phyloP scores from a whole-genome alignment of 495 filamentous ascomycete genomes.

The Pyronema domesticum region DNA sequence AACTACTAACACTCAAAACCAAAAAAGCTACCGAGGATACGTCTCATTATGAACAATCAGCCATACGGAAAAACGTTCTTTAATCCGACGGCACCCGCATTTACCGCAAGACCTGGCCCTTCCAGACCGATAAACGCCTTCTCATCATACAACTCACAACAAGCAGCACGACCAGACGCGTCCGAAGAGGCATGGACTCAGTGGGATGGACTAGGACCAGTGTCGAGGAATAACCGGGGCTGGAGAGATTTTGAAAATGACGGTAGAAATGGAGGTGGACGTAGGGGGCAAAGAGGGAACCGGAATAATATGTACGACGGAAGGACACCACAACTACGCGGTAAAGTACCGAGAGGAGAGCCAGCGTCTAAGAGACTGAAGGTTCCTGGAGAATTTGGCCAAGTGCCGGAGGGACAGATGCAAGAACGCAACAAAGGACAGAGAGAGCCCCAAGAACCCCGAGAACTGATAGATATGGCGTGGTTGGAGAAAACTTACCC shows the following conservation, averaged over 20 bases:
- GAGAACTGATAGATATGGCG: conserved; percentile 17
- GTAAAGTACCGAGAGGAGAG: not conserved
- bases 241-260: conserved; percentile 11
- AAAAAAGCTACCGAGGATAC: conserved; percentile 2
- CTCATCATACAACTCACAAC: not conserved
- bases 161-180: not conserved
- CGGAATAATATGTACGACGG: not conserved
- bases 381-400: not conserved
- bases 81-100: conserved; percentile 1
- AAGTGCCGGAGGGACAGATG: not conserved
- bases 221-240: conserved; percentile 8
- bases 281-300: not conserved
- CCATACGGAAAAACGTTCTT: not conserved
- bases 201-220: conserved; percentile 22
- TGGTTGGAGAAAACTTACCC: conserved; percentile 14
- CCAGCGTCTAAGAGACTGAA: conserved; percentile 1
- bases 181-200: conserved; percentile 22
- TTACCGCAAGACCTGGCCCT: conserved; percentile 1
- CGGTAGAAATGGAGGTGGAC: conserved; percentile 6
- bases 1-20: not conserved
- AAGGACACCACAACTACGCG: not conserved
- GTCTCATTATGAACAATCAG: conserved; percentile 8
- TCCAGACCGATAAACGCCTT: not conserved
- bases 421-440: not conserved
- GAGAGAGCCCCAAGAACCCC: not conserved